Conservation (phyloP, 1,284 basidiomycete species). For the Trametes sp. region DNA sequence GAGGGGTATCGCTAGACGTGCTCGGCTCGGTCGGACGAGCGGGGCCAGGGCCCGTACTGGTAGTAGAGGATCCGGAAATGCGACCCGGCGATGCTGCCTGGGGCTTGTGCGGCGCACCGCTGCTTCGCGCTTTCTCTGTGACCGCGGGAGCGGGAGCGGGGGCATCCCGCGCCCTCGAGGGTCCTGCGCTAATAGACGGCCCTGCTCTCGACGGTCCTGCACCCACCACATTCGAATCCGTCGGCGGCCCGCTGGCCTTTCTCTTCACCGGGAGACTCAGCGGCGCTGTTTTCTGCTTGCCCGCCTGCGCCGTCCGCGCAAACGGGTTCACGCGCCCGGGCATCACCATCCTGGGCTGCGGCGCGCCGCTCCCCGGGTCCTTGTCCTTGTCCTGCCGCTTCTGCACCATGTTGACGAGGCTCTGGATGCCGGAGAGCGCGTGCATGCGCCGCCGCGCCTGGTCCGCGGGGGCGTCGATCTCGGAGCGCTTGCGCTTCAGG, state of each 20-base stretch:
- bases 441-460: conserved; percentile 24
- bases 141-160: too few relatives aligned
- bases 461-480: conserved; percentile 9
- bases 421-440: conserved; percentile 25
- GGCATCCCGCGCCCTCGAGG: too few relatives aligned
- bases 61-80: too few relatives aligned
- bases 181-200: too few relatives aligned
- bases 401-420: conserved; percentile 26
- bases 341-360: not conserved
- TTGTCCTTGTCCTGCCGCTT: conserved; percentile 5
- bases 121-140: not conserved
- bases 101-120: not conserved
- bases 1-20: not conserved
- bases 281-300: not conserved
- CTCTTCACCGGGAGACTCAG: not conserved
- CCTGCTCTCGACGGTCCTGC: too few relatives aligned
- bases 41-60: too few relatives aligned
- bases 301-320: conserved; percentile 12
- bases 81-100: not conserved
- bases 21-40: too few relatives aligned
- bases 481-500: conserved; percentile 14
- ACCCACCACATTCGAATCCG: not conserved
- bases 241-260: not conserved
- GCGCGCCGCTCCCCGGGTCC: not conserved
- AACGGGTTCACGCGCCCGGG: conserved; percentile 24